Evolutionary conservation across 495 filamentous ascomycete genomes (phyloP).

Genomic region (Hypoxylon fuscum): DNA sequence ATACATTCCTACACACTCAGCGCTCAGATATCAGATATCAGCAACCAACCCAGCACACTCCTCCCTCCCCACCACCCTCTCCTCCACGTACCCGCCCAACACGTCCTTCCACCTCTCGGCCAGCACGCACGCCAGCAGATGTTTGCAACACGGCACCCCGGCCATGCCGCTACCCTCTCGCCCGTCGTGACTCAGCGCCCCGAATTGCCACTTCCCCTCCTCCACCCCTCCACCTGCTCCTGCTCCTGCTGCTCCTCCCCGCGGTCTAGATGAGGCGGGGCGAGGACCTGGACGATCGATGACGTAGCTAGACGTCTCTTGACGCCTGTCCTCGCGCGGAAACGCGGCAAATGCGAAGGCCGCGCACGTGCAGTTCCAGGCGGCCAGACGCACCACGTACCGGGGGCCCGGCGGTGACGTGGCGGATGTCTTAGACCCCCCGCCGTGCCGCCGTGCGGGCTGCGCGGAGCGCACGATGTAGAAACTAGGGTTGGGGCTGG

Average conservation of each 20-base stretch:
- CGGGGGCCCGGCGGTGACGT: constrained; percentile 43
- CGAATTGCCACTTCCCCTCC: constrained; percentile 48
- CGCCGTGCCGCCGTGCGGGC: constrained; percentile 38
- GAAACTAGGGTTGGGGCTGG: constrained; percentile 27
- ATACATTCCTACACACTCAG: too few relatives aligned
- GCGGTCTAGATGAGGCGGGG: too few relatives aligned
- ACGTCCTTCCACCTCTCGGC: constrained; percentile 69
- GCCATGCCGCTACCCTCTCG: constrained; percentile 29
- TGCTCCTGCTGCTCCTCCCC: too few relatives aligned
- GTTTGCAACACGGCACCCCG: constrained; percentile 79
- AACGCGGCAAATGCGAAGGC: constrained; percentile 79
- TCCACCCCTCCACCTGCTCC: too few relatives aligned
- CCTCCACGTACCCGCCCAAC: constrained; percentile 63
- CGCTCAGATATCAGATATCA: constrained; percentile 69
- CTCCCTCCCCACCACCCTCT: constrained; percentile 63
- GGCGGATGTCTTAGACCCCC: constrained; percentile 21
- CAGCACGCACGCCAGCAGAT: constrained; percentile 84
- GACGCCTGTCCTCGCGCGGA: constrained; percentile 43
- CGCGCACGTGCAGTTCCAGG: constrained; percentile 93
- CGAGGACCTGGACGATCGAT: too few relatives aligned
- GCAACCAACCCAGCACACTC: constrained; percentile 83
- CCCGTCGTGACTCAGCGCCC: constrained; percentile 48
- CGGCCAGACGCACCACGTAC: constrained; percentile 75
- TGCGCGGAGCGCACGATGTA: constrained; percentile 53
- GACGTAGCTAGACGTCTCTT: neutral